phyloP scores from a whole-genome alignment of 2,329 filamentous ascomycete species.

The Blumeriella jaapii region DNA sequence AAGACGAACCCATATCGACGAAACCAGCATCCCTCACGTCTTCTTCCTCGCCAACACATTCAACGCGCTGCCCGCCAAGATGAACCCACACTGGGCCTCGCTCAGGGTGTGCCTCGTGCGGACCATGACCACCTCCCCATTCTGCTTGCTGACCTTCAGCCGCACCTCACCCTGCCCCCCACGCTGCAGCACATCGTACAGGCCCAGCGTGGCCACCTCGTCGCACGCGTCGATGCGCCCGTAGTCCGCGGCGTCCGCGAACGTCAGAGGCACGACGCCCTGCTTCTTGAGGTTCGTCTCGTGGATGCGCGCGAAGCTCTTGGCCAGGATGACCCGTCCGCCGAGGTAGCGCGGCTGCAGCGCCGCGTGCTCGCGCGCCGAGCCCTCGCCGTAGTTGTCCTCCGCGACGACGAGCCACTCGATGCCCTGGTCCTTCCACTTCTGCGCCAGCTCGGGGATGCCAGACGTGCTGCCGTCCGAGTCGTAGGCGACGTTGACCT shows the following conservation, averaged over 20 bases:
- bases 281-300: constrained; percentile 97
- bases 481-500: constrained; percentile 89
- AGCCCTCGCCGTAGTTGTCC: constrained; percentile 93
- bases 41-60: constrained; percentile 66
- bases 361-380: constrained; percentile 79
- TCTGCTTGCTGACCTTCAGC: constrained; percentile 50
- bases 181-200: constrained; percentile 69
- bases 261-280: constrained; percentile 88
- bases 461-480: constrained; percentile 60
- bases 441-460: constrained; percentile 77
- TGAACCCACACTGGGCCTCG: constrained; percentile 82
- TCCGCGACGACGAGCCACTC: constrained; percentile 94
- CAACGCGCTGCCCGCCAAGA: constrained; percentile 85
- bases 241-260: constrained; percentile 81
- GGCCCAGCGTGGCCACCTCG: constrained; percentile 66
- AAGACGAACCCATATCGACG: too few species aligned
- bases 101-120: constrained; percentile 80
- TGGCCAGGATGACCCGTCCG: constrained; percentile 70
- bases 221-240: constrained; percentile 75
- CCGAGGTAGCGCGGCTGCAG: constrained; percentile 86
- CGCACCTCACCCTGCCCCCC: constrained; percentile 69
- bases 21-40: too few species aligned
- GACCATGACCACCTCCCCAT: constrained; percentile 56
- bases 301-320: constrained; percentile 85
- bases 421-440: constrained; percentile 65